Evolutionary conservation across 495 filamentous ascomycete species (phyloP).

Genomic region (Neurospora sp.): DNA sequence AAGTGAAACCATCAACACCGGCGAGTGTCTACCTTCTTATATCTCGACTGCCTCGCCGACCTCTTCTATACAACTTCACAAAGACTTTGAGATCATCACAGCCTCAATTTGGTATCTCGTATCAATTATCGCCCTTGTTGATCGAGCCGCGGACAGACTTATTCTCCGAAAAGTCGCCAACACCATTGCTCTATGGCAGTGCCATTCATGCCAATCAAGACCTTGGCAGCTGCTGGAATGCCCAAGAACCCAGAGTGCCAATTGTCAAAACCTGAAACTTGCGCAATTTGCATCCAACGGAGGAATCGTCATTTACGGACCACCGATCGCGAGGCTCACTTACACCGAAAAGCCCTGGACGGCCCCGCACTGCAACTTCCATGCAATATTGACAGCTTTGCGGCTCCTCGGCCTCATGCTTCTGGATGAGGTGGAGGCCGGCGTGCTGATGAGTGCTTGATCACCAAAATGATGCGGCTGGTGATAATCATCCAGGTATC

Average conservation of each 20-base stretch:
- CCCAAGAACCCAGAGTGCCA: neutral
- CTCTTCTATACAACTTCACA: neutral
- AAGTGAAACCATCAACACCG: neutral
- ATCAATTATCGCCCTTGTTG: neutral
- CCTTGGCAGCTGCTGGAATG: neutral
- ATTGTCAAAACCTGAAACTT: neutral
- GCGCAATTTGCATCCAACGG: neutral
- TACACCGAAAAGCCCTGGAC: neutral
- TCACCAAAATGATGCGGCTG: neutral
- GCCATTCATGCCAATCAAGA: neutral
- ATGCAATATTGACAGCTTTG: neutral
- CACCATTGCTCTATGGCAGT: neutral
- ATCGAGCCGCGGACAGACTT: neutral
- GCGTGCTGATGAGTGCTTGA: neutral
- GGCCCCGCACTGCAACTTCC: neutral
- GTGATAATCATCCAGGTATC: neutral
- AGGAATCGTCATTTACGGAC: neutral
- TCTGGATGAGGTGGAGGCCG: neutral
- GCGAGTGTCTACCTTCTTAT: neutral
- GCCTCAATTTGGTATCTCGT: neutral
- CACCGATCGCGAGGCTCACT: neutral
- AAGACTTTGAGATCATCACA: neutral
- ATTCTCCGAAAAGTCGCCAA: neutral
- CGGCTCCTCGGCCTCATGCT: neutral
- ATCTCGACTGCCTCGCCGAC: neutral